These are phyloP conservation scores for Melanogaster broomeanus DNA, from an alignment of 768 basidiomycete species.

Conservation along the genomic window DNA sequence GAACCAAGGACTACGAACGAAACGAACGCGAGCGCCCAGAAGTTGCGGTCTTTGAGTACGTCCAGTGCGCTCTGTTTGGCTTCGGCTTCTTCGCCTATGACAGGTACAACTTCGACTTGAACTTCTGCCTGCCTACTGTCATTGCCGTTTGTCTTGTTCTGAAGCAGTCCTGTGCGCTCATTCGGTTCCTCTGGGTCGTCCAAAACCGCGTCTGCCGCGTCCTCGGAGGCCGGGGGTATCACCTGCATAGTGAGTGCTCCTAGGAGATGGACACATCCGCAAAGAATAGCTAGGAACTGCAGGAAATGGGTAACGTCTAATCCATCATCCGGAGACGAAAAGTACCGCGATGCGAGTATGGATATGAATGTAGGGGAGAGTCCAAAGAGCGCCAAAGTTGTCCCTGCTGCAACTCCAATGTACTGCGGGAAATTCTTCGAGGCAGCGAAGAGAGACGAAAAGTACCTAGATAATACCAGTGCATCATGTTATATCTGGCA, in stretches of 20 bases:
- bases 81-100: constrained; percentile 20
- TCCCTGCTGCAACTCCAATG: constrained; percentile 65
- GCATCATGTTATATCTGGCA: neutral
- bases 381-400: constrained; percentile 75
- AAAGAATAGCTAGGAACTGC: constrained; percentile 55
- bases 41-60: constrained; percentile 55
- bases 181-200: constrained; percentile 21
- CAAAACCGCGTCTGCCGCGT: constrained; percentile 3
- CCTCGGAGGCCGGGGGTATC: constrained; percentile 10
- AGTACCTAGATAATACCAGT: constrained; percentile 44
- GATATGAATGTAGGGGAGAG: constrained; percentile 79
- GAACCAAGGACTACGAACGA: constrained; percentile 62
- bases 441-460: constrained; percentile 75
- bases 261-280: constrained; percentile 53
- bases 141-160: constrained; percentile 20
- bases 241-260: constrained; percentile 49
- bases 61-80: constrained; percentile 34
- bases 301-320: constrained; percentile 53
- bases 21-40: constrained; percentile 63
- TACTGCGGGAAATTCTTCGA: constrained; percentile 68
- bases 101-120: constrained; percentile 22
- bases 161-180: constrained; percentile 34
- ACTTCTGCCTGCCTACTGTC: constrained; percentile 11
- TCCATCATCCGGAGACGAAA: constrained; percentile 48
- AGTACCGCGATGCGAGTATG: constrained; percentile 59